phyloP scores from a whole-genome alignment of 495 filamentous ascomycete species.

The Chaetomidium leptoderma region DNA sequence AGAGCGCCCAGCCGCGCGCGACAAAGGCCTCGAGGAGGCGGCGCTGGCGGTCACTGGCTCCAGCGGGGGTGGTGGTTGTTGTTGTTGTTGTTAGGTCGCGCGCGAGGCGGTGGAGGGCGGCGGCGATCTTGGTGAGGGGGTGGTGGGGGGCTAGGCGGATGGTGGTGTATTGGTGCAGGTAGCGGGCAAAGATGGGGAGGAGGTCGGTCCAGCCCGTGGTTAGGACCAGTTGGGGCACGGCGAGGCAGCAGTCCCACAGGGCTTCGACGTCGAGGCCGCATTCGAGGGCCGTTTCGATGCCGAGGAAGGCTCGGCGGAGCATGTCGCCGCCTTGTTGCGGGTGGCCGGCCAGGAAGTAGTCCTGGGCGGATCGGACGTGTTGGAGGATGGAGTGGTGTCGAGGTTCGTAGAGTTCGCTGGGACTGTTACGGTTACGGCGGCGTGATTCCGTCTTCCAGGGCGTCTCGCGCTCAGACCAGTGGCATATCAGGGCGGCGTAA shows the following conservation, averaged over 20 bases:
- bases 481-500: constrained; percentile 16
- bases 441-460: constrained; percentile 8
- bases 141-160: constrained; percentile 22
- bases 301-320: constrained; percentile 26
- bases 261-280: constrained; percentile 24
- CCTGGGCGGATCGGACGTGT: constrained; percentile 21
- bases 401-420: neutral
- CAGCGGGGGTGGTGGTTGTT: neutral
- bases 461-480: constrained; percentile 14
- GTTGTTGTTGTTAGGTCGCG: neutral
- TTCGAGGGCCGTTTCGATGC: constrained; percentile 25
- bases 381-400: constrained; percentile 24
- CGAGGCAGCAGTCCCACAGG: constrained; percentile 37
- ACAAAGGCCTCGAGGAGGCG: constrained; percentile 17
- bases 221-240: constrained; percentile 29
- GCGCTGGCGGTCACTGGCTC: neutral
- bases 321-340: constrained; percentile 17
- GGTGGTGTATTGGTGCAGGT: constrained; percentile 20
- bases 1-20: constrained; percentile 25
- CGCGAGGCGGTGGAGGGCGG: neutral
- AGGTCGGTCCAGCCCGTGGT: constrained; percentile 22
- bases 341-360: constrained; percentile 14
- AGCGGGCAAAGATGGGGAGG: constrained; percentile 25
- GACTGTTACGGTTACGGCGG: neutral
- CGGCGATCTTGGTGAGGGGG: constrained; percentile 22